Evolutionary conservation across 176 grass and related monocot genomes (phyloP), one percentile per base, ranked within the genome.

Genomic region (Elaeis guineensis): DNA sequence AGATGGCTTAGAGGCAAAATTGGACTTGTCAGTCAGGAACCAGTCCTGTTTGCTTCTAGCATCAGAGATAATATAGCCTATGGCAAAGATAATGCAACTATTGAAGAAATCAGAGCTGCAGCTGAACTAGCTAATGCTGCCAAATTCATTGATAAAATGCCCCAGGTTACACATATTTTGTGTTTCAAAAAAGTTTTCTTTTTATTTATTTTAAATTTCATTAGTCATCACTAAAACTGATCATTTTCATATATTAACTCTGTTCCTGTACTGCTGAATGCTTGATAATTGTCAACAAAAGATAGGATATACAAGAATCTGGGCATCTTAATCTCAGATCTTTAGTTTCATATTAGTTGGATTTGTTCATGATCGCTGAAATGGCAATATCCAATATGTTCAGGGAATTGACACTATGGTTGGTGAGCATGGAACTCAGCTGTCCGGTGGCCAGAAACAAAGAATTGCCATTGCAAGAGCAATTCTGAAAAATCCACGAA

Each of bases 91-190:
- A 82, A 77, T 53, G 85, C 85, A 0, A 89, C 85, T 0, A 59
- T 77, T 55, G 79, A 80, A 58, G 89, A 89, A 73, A 95, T 95
- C 55, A 95, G 85, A 77, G 84, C 85, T 70, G 89, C 85, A n/a
- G 78, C 81, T 19, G 89, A 95, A 75, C 89, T 95, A 71, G 89
- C 89, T 16, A 95, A 95, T 50, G 89, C 89, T 22, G 72, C 89
- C 53, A 95, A 95, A 69, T 95, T 95, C 62, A 89, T 95, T 32
- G 89, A 95, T 69, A 95, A 95, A 89, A 82, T 95, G 89, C 89
- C 89, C 55, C 72, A 95, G 85, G 89, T 95, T 52, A 80, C 63
- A 48, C 1, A 12, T 44, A 12, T 44, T 44, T 44, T 0, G 11
- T 44, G 35, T 44, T 44, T 12, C 35, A 44, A 44, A 44, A 12